phyloP scores from a whole-genome alignment of 129 eudicot species.

The Helianthus tuberosus region DNA sequence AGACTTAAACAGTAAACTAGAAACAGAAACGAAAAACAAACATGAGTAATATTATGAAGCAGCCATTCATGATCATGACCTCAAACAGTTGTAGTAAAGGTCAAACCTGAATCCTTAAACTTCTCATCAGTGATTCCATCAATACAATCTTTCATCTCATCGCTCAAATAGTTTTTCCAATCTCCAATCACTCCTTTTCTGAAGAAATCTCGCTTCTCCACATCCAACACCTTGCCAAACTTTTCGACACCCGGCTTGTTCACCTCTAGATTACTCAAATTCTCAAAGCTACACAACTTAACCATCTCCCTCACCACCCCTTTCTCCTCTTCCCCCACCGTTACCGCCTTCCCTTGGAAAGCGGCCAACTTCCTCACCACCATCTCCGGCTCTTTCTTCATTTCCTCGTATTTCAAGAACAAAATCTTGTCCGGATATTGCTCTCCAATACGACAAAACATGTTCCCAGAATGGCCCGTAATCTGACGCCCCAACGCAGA shows the following conservation, averaged over 20 bases:
- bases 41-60: too few relatives aligned
- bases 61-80: too few relatives aligned
- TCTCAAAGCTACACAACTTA: constrained; percentile 13
- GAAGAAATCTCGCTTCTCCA: background rate
- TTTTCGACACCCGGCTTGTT: constrained; percentile 1
- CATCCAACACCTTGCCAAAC: background rate
- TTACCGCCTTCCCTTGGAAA: constrained; percentile 34
- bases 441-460: constrained; percentile 40
- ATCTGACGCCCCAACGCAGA: constrained; percentile 26
- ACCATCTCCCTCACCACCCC: constrained; percentile 21
- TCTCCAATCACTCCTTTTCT: constrained; percentile 13
- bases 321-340: constrained; percentile 15
- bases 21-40: too few relatives aligned
- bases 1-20: too few relatives aligned
- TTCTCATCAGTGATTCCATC: constrained; percentile 13
- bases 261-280: background rate
- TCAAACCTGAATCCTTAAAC: constrained; percentile 4
- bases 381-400: constrained; percentile 25
- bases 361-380: constrained; percentile 33
- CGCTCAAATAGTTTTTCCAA: too few relatives aligned
- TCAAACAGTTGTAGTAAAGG: background rate
- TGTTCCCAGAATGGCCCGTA: constrained; percentile 54
- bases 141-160: constrained; percentile 3
- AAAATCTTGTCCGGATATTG: constrained; percentile 28
- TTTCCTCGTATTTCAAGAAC: constrained; percentile 50